Conservation (phyloP, 2,329 filamentous ascomycete species). For the Truncatella angustata region DNA sequence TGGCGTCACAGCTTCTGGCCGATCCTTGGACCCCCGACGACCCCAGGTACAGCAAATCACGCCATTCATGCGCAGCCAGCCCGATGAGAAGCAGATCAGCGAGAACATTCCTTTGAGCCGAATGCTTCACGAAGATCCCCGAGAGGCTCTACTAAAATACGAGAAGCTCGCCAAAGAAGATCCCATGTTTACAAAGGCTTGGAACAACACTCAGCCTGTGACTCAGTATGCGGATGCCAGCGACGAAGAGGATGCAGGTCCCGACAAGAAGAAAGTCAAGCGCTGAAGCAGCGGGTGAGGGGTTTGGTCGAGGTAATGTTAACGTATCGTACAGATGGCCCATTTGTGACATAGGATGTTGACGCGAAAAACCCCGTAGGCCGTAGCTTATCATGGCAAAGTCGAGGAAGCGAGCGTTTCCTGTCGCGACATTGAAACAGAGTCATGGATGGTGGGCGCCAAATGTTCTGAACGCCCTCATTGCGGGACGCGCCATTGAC, state of each 20-base stretch:
- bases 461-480: too few relatives aligned
- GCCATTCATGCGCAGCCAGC: constrained; percentile 86
- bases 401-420: too few relatives aligned
- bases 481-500: too few relatives aligned
- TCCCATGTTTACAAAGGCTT: constrained; percentile 91
- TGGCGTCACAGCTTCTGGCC: constrained; percentile 76
- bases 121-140: constrained; percentile 94
- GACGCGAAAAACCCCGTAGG: too few relatives aligned
- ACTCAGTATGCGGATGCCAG: constrained; percentile 88
- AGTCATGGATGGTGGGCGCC: too few relatives aligned
- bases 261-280: constrained; percentile 64
- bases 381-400: too few relatives aligned
- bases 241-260: constrained; percentile 74
- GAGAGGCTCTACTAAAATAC: constrained; percentile 92
- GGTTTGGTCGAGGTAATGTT: not conserved
- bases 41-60: constrained; percentile 84
- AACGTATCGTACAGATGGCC: too few relatives aligned
- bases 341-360: too few relatives aligned
- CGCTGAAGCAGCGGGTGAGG: constrained; percentile 35
- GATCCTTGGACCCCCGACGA: constrained; percentile 72
- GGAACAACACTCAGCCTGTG: constrained; percentile 87
- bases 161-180: constrained; percentile 90
- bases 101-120: constrained; percentile 84
- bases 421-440: too few relatives aligned
- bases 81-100: constrained; percentile 85